Evolutionary conservation across 306 rosid species (phyloP), one percentile per base, ranked within the genome.

Genomic region (Arachis stenosperma): DNA sequence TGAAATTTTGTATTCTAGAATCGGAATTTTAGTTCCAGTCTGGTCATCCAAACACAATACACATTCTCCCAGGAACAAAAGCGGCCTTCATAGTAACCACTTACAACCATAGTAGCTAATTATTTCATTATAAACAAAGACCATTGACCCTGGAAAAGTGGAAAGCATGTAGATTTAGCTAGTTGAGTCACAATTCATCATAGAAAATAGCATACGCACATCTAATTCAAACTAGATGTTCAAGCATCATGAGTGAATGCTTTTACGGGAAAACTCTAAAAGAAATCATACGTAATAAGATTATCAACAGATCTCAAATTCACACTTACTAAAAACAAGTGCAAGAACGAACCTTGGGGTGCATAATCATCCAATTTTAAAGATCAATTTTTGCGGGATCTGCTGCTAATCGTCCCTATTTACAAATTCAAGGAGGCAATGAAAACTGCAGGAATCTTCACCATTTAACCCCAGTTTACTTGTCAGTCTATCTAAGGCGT

Each of bases 371-470:
- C 64, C 70, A 59, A 52, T 48, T 50, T 42, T 29, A 40, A 57
- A 66, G 22, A 30, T 46, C 67, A 33, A 60, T 57, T 57, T 44
- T 44, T 44, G 37, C 4, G 73, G 79, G 73, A 75, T 43, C 73
- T 59, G 39, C 52, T 5, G 47, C 60, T 33, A 73, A 46, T 36
- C 40, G 51, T 75, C 46, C 55, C 75, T 68, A 76, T 76, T 55
- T 89, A 86, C 94, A 89, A 79, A 78, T 76, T 76, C 67, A 78
- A 58, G 48, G 73, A 73, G 79, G 69, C 76, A 56, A 60, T 44
- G 80, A 73, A 79, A 54, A 59, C 71, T 71, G 82, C 81, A 66
- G 77, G 81, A 69, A 82, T 71, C 64, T 79, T 2, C 75, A 68
- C 66, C 79, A 68, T 71, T 70, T 78, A 78, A 78, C 69, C 65